These are phyloP conservation scores for Xylariaceae sp. DNA, from an alignment of 2,329 filamentous ascomycete species.

Conservation along the genomic window DNA sequence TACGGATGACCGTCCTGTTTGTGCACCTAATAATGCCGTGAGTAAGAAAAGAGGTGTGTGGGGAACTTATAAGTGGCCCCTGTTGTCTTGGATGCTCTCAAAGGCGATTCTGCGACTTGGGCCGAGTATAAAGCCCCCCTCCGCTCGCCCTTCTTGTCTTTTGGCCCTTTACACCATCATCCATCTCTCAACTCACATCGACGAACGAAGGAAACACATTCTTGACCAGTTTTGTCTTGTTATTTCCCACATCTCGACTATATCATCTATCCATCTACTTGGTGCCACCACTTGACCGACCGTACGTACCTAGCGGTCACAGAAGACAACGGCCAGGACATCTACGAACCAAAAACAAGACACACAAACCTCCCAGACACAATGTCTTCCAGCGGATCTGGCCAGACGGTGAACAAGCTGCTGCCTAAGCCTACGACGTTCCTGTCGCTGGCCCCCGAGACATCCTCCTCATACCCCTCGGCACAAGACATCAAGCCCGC, in stretches of 20 bases:
- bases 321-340: background rate
- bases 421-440: constrained; percentile 39
- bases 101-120: constrained; percentile 1
- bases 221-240: constrained; percentile 5
- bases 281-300: too few species aligned
- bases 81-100: constrained; percentile 8
- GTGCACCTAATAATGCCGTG: too few species aligned
- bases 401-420: constrained; percentile 23
- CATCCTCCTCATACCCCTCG: constrained; percentile 50
- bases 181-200: background rate
- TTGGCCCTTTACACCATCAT: background rate
- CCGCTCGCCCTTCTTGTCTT: constrained; percentile 9
- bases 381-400: background rate
- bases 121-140: constrained; percentile 18
- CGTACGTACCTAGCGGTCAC: too few species aligned
- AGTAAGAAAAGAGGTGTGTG: constrained; percentile 5
- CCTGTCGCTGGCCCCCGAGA: constrained; percentile 54
- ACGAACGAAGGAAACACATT: background rate
- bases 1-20: too few species aligned
- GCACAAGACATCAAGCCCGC: constrained; percentile 33
- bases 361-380: background rate
- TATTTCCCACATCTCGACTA: background rate
- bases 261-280: background rate
- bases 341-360: constrained; percentile 5
- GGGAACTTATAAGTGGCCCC: constrained; percentile 11